Percentiles rank a stretch among this genome's conserved stretches.
Conservation (phyloP, 192 early-diverging fungal species). For the Coemansia sp. region DNA sequence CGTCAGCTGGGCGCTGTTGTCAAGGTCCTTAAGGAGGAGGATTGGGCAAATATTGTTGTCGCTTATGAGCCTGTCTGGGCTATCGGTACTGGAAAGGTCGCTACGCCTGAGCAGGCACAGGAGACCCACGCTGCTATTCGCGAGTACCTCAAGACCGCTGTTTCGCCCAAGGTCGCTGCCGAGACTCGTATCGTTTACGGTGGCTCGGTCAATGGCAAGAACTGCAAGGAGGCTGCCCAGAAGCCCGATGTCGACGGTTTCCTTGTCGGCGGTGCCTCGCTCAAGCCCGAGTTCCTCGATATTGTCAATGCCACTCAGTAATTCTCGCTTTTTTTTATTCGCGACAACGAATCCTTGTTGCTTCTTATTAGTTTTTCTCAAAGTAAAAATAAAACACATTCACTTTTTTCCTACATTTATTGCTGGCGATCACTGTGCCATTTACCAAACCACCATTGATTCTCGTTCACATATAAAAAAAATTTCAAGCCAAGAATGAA, state of each 20-base stretch:
- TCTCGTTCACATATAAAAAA: background rate
- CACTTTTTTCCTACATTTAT: background rate
- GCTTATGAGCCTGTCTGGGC: slow-evolving; percentile 99
- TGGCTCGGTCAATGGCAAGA: slow-evolving; percentile 89
- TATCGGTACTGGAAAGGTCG: slow-evolving; percentile 98
- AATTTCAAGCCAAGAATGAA: slow-evolving; percentile 3
- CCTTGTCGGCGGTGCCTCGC: slow-evolving; percentile 97
- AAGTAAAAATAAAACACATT: slow-evolving; percentile 1
- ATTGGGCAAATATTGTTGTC: slow-evolving; percentile 94
- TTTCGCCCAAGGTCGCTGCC: slow-evolving; percentile 82
- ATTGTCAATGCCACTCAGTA: slow-evolving; percentile 59
- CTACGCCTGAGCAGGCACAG: slow-evolving; percentile 93
- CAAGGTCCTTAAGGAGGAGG: slow-evolving; percentile 61
- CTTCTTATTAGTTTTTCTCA: too few relatives aligned
- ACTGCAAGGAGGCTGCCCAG: slow-evolving; percentile 76
- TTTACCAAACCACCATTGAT: background rate
- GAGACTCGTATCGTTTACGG: slow-evolving; percentile 94
- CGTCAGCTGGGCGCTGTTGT: slow-evolving; percentile 88
- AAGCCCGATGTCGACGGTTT: slow-evolving; percentile 97
- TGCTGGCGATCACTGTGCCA: too few relatives aligned
- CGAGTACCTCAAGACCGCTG: slow-evolving; percentile 79
- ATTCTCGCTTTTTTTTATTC: background rate
- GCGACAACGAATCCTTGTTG: too few relatives aligned
- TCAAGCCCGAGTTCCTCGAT: slow-evolving; percentile 86
- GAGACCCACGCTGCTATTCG: slow-evolving; percentile 91